phyloP scores from a whole-genome alignment of 139 green algal genomes.

The Chlorella sp. region DNA sequence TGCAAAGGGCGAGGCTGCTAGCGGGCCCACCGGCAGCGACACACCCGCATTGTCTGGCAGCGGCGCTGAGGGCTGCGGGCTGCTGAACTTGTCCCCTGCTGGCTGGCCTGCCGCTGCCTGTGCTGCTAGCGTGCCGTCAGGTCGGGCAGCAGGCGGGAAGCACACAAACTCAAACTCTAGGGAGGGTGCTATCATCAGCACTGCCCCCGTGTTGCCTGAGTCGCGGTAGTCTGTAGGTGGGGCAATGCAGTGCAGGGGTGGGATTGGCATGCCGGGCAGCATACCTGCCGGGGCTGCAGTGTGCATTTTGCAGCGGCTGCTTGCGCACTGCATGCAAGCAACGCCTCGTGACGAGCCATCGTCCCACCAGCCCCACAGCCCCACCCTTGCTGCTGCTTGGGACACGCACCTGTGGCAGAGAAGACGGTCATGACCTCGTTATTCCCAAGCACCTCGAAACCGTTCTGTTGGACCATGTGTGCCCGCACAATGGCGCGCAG shows the following conservation, averaged over 20 bases:
- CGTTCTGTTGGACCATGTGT: slow-evolving; percentile 31
- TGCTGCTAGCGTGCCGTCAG: neutral
- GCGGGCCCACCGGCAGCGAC: neutral
- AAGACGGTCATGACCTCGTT: slow-evolving; percentile 44
- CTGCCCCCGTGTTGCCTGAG: slow-evolving; percentile 31
- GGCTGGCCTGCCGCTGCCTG: neutral
- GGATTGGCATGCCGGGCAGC: no score
- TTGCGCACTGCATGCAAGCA: no score
- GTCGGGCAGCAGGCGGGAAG: neutral
- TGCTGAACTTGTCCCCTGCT: neutral
- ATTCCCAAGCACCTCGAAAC: slow-evolving; percentile 36
- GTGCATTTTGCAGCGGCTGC: no score
- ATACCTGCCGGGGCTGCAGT: no score
- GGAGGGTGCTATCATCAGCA: slow-evolving; percentile 1
- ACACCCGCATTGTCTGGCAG: neutral
- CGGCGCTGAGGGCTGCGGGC: neutral
- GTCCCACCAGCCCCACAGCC: no score
- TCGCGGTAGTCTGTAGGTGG: slow-evolving; percentile 22
- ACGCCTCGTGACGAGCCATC: no score
- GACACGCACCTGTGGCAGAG: neutral
- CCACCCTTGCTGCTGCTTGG: no score
- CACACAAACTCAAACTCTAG: slow-evolving; percentile 21
- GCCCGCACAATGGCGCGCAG: slow-evolving; percentile 32
- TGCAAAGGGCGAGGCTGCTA: neutral
- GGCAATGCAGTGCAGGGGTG: no score